Evolutionary conservation across 768 basidiomycete genomes (phyloP).

Genomic region (Exsudoporus frostii): DNA sequence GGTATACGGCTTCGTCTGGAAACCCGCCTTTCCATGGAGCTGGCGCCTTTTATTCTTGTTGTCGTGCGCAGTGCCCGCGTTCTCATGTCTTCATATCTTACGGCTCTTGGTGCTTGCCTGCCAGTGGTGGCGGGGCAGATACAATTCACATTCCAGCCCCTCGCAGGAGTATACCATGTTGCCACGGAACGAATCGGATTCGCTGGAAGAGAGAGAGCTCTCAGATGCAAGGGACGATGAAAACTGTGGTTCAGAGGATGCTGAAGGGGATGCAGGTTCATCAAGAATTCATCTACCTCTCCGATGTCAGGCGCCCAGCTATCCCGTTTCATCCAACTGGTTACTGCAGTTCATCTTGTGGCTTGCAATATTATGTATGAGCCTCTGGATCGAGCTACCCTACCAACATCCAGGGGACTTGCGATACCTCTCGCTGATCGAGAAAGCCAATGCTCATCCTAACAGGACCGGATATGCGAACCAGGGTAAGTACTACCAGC

Average conservation of each 20-base stretch:
- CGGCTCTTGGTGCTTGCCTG: not conserved
- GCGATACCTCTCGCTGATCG: constrained; percentile 14
- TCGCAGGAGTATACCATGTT: constrained; percentile 13
- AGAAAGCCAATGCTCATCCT: constrained; percentile 10
- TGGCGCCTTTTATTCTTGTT: constrained; percentile 17
- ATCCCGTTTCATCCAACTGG: not conserved
- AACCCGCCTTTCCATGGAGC: constrained; percentile 16
- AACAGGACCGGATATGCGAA: constrained; percentile 14
- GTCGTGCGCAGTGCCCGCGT: constrained; percentile 10
- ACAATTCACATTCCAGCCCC: not conserved
- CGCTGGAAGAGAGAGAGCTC: not conserved
- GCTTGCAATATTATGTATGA: not conserved
- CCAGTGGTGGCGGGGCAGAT: not conserved
- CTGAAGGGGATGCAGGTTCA: not conserved
- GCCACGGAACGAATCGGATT: constrained; percentile 1
- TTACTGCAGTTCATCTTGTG: constrained; percentile 1
- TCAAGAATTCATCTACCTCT: not conserved
- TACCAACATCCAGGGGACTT: constrained; percentile 6
- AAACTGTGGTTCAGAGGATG: not conserved
- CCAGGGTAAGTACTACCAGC: constrained; percentile 3
- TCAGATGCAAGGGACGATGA: not conserved
- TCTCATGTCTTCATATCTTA: constrained; percentile 10
- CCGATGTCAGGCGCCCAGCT: not conserved
- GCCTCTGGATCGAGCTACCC: constrained; percentile 4
- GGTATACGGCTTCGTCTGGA: constrained; percentile 5